phyloP scores from a whole-genome alignment of 2,329 filamentous ascomycete genomes.

The Chrysoporthe cubensis region DNA sequence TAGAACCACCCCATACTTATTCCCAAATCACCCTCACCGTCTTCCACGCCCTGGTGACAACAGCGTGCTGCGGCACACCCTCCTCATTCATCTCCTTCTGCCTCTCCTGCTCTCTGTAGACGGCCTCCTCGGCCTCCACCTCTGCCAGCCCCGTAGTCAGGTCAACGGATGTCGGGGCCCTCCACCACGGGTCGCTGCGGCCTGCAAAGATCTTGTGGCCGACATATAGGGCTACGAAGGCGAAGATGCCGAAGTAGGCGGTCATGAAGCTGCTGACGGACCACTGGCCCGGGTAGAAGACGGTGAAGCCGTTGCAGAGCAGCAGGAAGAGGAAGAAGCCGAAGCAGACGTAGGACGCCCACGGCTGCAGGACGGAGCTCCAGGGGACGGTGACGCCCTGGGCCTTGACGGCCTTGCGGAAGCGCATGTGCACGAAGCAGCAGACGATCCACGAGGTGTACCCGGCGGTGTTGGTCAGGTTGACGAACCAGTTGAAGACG shows the following conservation, averaged over 20 bases:
- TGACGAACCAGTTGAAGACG: constrained; percentile 66
- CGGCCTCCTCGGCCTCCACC: neutral
- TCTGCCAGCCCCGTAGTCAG: neutral
- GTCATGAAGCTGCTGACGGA: constrained; percentile 61
- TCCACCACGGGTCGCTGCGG: constrained; percentile 1
- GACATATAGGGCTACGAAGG: constrained; percentile 60
- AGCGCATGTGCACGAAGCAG: constrained; percentile 61
- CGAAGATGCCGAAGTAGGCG: constrained; percentile 67
- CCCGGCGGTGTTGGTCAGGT: constrained; percentile 55
- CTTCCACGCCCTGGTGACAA: too few relatives aligned
- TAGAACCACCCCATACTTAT: too few relatives aligned
- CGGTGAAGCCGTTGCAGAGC: constrained; percentile 67
- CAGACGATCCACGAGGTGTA: constrained; percentile 59
- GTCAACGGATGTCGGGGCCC: neutral
- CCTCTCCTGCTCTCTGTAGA: neutral
- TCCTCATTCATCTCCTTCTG: neutral
- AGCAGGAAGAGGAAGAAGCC: constrained; percentile 42
- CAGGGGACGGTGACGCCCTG: constrained; percentile 45
- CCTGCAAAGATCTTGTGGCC: constrained; percentile 45
- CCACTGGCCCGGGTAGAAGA: constrained; percentile 65
- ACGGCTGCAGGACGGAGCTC: constrained; percentile 54
- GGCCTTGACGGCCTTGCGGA: constrained; percentile 52
- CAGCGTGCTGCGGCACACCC: neutral
- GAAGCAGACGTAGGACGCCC: constrained; percentile 54
- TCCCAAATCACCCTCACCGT: too few relatives aligned